phyloP scores from a whole-genome alignment of 1,284 basidiomycete genomes.

The Cutaneotrichosporon cyanovorans region DNA sequence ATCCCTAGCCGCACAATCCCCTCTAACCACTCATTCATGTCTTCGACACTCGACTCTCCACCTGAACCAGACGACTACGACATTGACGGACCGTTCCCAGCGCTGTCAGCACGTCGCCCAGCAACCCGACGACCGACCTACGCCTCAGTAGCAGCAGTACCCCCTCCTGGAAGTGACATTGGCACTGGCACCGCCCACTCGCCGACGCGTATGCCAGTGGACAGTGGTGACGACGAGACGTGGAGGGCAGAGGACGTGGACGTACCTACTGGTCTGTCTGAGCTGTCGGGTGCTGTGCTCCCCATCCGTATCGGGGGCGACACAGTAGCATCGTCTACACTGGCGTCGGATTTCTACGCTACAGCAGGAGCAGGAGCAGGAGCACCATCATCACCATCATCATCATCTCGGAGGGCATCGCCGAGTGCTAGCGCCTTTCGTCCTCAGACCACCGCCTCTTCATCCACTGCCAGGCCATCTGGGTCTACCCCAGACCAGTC shows the following conservation, averaged over 20 bases:
- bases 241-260: slow-evolving; percentile 12
- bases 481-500: not conserved
- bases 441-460: too few relatives aligned
- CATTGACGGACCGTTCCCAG: not conserved
- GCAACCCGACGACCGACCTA: not conserved
- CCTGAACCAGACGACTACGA: not conserved
- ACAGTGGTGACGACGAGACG: not conserved
- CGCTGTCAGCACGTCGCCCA: not conserved
- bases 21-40: too few relatives aligned
- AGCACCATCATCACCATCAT: too few relatives aligned
- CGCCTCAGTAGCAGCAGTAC: not conserved
- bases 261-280: slow-evolving; percentile 6
- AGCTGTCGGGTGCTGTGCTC: slow-evolving; percentile 6
- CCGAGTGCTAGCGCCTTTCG: not conserved
- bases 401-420: too few relatives aligned
- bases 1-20: too few relatives aligned
- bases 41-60: not conserved
- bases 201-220: not conserved
- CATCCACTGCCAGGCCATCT: not conserved
- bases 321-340: not conserved
- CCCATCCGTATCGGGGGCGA: not conserved
- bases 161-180: too few relatives aligned
- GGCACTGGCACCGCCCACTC: not conserved
- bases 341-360: not conserved
- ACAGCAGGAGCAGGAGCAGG: too few relatives aligned